Percentiles rank a stretch among this genome's conserved stretches.
phyloP scores from a whole-genome alignment of 306 rosid species.

The apple (Malus domestica) region DNA sequence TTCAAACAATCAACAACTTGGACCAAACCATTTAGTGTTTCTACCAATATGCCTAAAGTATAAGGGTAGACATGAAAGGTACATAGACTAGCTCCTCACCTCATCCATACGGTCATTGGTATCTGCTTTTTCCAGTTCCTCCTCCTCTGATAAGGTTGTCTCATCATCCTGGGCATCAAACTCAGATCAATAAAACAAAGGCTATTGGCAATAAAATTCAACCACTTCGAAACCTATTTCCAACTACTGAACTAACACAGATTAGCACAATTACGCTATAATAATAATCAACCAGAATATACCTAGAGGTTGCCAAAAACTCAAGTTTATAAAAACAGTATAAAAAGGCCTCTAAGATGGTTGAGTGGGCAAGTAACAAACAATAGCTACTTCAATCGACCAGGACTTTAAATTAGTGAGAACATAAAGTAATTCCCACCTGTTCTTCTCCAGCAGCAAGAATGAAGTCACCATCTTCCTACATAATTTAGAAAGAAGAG shows the following conservation, averaged over 20 bases:
- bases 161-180: slow-evolving; percentile 76
- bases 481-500: slow-evolving; percentile 25
- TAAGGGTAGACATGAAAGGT: slow-evolving; percentile 2
- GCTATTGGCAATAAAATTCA: neutral
- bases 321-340: neutral
- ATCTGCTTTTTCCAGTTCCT: slow-evolving; percentile 70
- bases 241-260: neutral
- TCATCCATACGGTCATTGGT: slow-evolving; percentile 58
- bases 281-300: neutral
- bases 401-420: neutral
- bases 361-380: neutral
- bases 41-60: neutral
- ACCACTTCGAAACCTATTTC: neutral
- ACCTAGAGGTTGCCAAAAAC: neutral
- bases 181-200: slow-evolving; percentile 4
- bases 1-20: slow-evolving; percentile 6
- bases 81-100: slow-evolving; percentile 41
- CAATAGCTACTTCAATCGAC: neutral
- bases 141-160: slow-evolving; percentile 90
- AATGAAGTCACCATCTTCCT: slow-evolving; percentile 91
- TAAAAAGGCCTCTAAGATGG: neutral
- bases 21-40: neutral
- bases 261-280: neutral
- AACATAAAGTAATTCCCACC: slow-evolving; percentile 31
- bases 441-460: slow-evolving; percentile 66